Base-by-base conservation (phyloP, 2,329 filamentous ascomycete species). In the Cladosporium cucumerinum region DNA sequence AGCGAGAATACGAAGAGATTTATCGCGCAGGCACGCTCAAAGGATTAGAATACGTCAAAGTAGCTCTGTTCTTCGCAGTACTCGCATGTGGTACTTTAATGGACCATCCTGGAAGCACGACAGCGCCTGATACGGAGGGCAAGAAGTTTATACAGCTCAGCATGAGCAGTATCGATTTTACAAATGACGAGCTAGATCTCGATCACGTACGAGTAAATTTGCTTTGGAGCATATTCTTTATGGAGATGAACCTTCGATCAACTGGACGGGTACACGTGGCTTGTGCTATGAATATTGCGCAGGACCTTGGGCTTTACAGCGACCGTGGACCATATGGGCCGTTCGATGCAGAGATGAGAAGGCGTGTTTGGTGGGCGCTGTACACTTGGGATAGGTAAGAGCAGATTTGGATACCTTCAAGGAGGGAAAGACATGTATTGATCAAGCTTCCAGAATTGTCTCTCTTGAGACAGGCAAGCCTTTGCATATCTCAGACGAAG, bases 341-440 rank as follows among this genome's bases (percentile, higher is more conserved):
- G 1, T 81, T 96, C 16, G 93, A 97, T 72, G 86, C 86, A 12
- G 94, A 98, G 77, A 93, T 94, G 87, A 87, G 93, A 63, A 87
- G 91, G 66, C 85, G 93, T 63, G 86, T 95, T 2, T 99, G 94
- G 94, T 99, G 95, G 93, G 87, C 91, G 16, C 86, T 97, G 64
- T 98, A 98, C 78, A 87, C 92, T 52, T 87, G 93, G 80, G 95
- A 99, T 78, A 87, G 93, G 87, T 88, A 75, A 52, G 62, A n/a
- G 49, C 34, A 55, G 8, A 46, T 46, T 46, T 46, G n/a, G 39
- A 46, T 1, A 46, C n/a, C 39, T 0, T 46, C 3, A 46, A 7
- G 8, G 39, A 21, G n/a, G 39, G 12, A 43, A 57, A 18, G 2
- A 52, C 28, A 64, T 25, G 46, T 48, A 67, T 75, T 80, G 61